Conservation (phyloP, 495 filamentous ascomycete genomes). For the Hypoxylon perforatum region DNA sequence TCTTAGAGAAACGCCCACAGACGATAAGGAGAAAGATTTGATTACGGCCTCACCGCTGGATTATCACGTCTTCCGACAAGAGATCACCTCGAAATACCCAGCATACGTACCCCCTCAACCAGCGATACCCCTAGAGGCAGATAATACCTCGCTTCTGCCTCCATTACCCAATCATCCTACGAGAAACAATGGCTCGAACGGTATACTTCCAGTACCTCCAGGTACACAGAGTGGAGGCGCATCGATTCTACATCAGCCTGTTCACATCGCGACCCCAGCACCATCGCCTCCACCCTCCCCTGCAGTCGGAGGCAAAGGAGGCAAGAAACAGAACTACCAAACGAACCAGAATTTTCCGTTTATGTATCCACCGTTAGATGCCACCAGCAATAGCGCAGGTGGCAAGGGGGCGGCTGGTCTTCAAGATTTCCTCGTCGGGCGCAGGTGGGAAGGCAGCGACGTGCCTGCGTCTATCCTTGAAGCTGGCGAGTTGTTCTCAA, state of each 20-base stretch:
- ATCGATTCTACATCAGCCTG: slow-evolving; percentile 93
- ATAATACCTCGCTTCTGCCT: slow-evolving; percentile 90
- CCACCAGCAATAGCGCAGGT: slow-evolving; percentile 81
- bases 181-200: slow-evolving; percentile 59
- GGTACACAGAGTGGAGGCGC: slow-evolving; percentile 68
- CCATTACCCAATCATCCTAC: slow-evolving; percentile 79
- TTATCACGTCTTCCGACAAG: slow-evolving; percentile 95
- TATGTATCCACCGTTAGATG: slow-evolving; percentile 91
- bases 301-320: slow-evolving; percentile 87
- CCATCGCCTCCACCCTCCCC: slow-evolving; percentile 97
- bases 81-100: slow-evolving; percentile 98
- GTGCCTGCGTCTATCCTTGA: slow-evolving; percentile 93
- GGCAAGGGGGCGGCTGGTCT: slow-evolving; percentile 83
- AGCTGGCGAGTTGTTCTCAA: slow-evolving; percentile 92
- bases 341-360: slow-evolving; percentile 99
- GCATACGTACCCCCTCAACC: slow-evolving; percentile 91
- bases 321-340: slow-evolving; percentile 99
- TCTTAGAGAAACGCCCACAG: slow-evolving; percentile 61
- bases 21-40: slow-evolving; percentile 63
- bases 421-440: slow-evolving; percentile 80
- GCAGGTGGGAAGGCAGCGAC: slow-evolving; percentile 89
- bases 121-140: slow-evolving; percentile 84
- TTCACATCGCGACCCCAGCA: slow-evolving; percentile 96
- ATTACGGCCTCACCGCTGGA: slow-evolving; percentile 95
- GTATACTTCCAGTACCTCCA: slow-evolving; percentile 57